phyloP scores from a whole-genome alignment of 179 eudicot species.

The Nepenthes alata region DNA sequence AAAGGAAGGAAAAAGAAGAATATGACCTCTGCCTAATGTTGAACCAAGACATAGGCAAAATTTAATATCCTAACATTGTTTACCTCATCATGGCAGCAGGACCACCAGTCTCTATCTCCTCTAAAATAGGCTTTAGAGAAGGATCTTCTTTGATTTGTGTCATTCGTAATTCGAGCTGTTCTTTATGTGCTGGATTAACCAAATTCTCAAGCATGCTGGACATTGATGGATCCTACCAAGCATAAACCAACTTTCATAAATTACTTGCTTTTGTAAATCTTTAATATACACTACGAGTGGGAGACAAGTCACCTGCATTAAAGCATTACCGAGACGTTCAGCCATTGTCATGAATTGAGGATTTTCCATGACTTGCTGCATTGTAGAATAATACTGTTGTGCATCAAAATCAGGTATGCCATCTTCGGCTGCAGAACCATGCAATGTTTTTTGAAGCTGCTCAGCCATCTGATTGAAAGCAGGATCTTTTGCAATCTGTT shows the following conservation, averaged over 20 bases:
- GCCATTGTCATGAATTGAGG: slow-evolving; percentile 99
- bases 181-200: slow-evolving; percentile 68
- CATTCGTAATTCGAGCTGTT: slow-evolving; percentile 85
- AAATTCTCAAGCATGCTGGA: slow-evolving; percentile 86
- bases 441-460: slow-evolving; percentile 82
- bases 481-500: slow-evolving; percentile 95
- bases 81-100: slow-evolving; percentile 99
- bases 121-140: slow-evolving; percentile 76
- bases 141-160: slow-evolving; percentile 90
- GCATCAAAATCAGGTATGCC: slow-evolving; percentile 70
- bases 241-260: not conserved
- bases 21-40: too few relatives aligned
- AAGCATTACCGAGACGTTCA: slow-evolving; percentile 88
- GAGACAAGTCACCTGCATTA: slow-evolving; percentile 66
- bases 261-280: not conserved
- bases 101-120: slow-evolving; percentile 93
- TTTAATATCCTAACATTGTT: not conserved
- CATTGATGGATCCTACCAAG: slow-evolving; percentile 89
- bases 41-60: not conserved
- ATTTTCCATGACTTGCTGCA: slow-evolving; percentile 99
- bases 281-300: not conserved
- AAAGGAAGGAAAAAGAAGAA: too few relatives aligned
- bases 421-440: slow-evolving; percentile 57
- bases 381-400: slow-evolving; percentile 74
- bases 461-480: slow-evolving; percentile 96